Conservation (phyloP, 257 asterid genomes). For the Solanum sejunctum region DNA sequence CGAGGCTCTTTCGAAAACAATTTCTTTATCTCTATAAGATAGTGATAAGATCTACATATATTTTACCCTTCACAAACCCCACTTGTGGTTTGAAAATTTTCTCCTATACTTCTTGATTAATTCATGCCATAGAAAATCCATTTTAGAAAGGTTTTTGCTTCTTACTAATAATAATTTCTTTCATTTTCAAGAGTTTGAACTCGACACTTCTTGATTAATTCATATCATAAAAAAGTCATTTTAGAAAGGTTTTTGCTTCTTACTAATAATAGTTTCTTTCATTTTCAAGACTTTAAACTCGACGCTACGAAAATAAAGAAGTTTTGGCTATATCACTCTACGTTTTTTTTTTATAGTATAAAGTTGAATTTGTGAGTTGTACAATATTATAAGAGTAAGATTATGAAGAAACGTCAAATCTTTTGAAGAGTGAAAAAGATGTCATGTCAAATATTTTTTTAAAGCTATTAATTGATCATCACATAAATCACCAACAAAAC, state of each 20-base stretch:
- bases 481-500: not conserved
- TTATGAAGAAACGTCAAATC: not conserved
- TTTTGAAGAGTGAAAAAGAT: not conserved
- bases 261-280: not conserved
- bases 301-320: too few relatives aligned
- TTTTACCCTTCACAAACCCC: too few relatives aligned
- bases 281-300: not conserved
- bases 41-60: too few relatives aligned
- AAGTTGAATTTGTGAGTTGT: not conserved
- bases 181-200: not conserved
- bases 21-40: too few relatives aligned
- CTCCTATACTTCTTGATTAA: not conserved
- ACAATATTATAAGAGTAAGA: not conserved
- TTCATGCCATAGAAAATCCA: fast-evolving
- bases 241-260: not conserved
- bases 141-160: not conserved
- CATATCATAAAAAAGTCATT: fast-evolving
- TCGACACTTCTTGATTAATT: not conserved
- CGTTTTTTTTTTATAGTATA: not conserved
- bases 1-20: too few relatives aligned
- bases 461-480: not conserved
- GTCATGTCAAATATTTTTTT: not conserved
- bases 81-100: too few relatives aligned
- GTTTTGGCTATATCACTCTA: not conserved
- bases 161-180: not conserved